phyloP scores from a whole-genome alignment of 2,329 filamentous ascomycete species.

The Calonectria henricotiae region DNA sequence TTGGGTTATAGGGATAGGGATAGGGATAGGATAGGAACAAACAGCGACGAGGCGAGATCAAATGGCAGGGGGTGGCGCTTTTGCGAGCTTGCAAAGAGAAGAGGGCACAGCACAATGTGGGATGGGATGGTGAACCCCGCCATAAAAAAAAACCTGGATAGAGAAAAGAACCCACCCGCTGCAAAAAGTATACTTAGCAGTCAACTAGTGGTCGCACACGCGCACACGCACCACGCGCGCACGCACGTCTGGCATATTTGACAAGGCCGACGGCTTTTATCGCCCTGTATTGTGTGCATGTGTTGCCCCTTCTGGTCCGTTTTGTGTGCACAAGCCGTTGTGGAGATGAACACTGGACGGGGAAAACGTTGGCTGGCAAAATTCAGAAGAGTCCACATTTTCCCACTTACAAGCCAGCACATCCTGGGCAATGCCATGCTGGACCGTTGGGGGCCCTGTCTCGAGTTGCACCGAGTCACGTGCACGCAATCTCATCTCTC shows the following conservation, averaged over 20 bases:
- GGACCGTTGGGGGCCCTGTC: conserved; percentile 17
- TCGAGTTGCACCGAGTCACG: conserved; percentile 19
- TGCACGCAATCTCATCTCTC: conserved; percentile 12
- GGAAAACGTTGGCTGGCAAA: conserved; percentile 19
- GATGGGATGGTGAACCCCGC: conserved; percentile 25
- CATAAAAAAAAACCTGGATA: conserved; percentile 24
- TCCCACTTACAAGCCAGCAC: conserved; percentile 24
- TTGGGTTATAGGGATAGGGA: conserved; percentile 29
- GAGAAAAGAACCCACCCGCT: conserved; percentile 21
- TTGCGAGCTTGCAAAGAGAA: conserved; percentile 22
- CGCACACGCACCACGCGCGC: not conserved
- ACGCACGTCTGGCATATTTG: conserved; percentile 25
- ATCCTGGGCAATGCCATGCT: not conserved
- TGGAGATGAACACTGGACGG: not conserved
- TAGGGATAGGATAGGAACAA: conserved; percentile 33
- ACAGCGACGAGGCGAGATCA: conserved; percentile 38
- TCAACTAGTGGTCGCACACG: conserved; percentile 9
- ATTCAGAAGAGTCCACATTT: conserved; percentile 18
- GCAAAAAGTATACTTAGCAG: conserved; percentile 7
- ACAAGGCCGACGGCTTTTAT: conserved; percentile 16
- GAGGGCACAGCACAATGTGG: conserved; percentile 27
- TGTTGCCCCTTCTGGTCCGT: not conserved
- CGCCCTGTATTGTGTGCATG: conserved; percentile 6
- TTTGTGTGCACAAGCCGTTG: conserved; percentile 26
- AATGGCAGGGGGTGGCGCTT: conserved; percentile 31